Percentiles rank a stretch among this genome's conserved stretches.
Evolutionary conservation across 192 early-diverging fungal genomes (phyloP).

Genomic region (Podochytrium sp.): DNA sequence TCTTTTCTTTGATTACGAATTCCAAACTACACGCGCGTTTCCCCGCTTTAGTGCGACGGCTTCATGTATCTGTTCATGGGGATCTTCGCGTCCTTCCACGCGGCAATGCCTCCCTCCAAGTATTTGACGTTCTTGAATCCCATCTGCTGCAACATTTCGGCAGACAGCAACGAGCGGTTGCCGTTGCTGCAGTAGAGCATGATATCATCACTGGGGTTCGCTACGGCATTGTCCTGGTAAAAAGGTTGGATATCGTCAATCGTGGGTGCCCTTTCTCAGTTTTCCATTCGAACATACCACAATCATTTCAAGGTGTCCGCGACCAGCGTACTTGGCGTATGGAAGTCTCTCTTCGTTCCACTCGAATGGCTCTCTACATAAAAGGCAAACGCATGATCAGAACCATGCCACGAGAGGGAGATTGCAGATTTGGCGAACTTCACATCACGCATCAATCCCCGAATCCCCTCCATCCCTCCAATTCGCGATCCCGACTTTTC

Average conservation of each 20-base stretch:
- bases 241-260: neutral
- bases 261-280: no score
- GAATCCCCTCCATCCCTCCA: no score
- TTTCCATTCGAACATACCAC: conserved; percentile 49
- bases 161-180: conserved; percentile 53
- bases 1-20: neutral
- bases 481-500: no score
- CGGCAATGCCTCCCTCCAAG: conserved; percentile 48
- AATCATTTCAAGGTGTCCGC: conserved; percentile 53
- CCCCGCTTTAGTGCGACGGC: no score
- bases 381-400: no score
- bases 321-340: conserved; percentile 53
- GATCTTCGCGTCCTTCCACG: conserved; percentile 19
- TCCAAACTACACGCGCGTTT: neutral
- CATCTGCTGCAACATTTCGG: conserved; percentile 52
- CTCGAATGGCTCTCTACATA: conserved; percentile 56
- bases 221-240: conserved; percentile 48
- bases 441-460: no score
- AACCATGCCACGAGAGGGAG: no score
- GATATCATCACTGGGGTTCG: conserved; percentile 54
- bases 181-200: conserved; percentile 60
- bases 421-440: no score
- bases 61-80: neutral
- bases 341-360: conserved; percentile 60
- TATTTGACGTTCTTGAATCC: conserved; percentile 56